A percentile compares a stretch with the other conserved stretches of the same genome.
Conservation (phyloP, 768 basidiomycete species). For the Kwoniella pini region DNA sequence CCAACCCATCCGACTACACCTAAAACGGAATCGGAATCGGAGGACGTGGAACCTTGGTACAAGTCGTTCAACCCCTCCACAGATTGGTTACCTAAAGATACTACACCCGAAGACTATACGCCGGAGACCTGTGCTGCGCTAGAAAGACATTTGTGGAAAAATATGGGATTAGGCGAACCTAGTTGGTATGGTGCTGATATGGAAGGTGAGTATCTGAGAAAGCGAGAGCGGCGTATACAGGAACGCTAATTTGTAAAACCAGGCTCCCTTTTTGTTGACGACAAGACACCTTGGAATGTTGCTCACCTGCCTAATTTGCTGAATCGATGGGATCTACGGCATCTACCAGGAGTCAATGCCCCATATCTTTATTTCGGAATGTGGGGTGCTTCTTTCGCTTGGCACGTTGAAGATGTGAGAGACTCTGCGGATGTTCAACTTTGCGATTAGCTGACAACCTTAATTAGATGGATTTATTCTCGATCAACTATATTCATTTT, state of each 20-base stretch:
- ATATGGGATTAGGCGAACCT: constrained; percentile 80
- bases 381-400: constrained; percentile 98
- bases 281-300: constrained; percentile 89
- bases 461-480: constrained; percentile 83
- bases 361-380: constrained; percentile 98
- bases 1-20: constrained; percentile 34
- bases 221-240: no score
- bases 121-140: constrained; percentile 82
- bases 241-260: background rate
- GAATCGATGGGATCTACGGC: constrained; percentile 67
- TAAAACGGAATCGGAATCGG: constrained; percentile 8
- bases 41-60: constrained; percentile 63
- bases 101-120: constrained; percentile 74
- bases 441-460: background rate
- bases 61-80: constrained; percentile 68
- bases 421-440: no score
- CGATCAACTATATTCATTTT: constrained; percentile 98
- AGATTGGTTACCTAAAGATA: constrained; percentile 77
- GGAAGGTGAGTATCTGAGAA: constrained; percentile 64
- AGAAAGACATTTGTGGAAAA: constrained; percentile 89
- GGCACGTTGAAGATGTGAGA: constrained; percentile 89
- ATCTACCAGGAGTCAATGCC: constrained; percentile 91
- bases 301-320: constrained; percentile 83
- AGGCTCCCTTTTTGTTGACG: constrained; percentile 63
- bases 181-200: constrained; percentile 98